Percentiles rank a stretch among this genome's conserved stretches.
phyloP scores from a whole-genome alignment of 176 grass and related monocot species.

The Carex pumila region DNA sequence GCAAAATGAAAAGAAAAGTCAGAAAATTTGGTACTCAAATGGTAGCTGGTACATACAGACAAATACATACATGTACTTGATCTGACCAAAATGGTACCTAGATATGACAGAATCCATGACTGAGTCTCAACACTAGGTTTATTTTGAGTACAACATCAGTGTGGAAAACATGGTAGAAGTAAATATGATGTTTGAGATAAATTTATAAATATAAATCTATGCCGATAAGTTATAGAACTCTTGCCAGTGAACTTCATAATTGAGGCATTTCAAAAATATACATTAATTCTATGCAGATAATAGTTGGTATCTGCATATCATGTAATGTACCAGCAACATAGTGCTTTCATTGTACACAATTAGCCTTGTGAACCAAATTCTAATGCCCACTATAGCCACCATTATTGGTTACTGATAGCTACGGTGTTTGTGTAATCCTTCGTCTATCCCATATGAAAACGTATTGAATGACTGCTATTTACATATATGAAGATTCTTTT shows the following conservation, averaged over 20 bases:
- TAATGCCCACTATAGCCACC: background rate
- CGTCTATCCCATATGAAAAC: background rate
- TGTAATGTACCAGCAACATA: background rate
- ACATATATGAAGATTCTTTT: background rate
- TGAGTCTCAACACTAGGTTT: background rate
- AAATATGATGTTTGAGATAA: background rate
- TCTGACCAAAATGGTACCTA: background rate
- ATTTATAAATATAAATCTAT: background rate
- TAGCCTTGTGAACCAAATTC: background rate
- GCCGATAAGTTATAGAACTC: too few relatives aligned
- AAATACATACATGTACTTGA: background rate
- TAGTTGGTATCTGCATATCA: too few relatives aligned
- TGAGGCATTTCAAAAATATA: background rate
- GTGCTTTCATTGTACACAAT: background rate
- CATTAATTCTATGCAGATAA: background rate
- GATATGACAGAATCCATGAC: background rate
- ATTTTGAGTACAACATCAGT: background rate
- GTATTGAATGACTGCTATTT: background rate
- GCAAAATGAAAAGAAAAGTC: background rate
- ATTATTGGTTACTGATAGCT: background rate
- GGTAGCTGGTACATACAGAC: background rate
- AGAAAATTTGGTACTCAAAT: background rate
- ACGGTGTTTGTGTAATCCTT: background rate
- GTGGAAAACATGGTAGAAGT: background rate
- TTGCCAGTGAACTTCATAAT: too few relatives aligned